Base-by-base conservation (phyloP, 768 basidiomycete genomes). In the Termitomyces sp. region DNA sequence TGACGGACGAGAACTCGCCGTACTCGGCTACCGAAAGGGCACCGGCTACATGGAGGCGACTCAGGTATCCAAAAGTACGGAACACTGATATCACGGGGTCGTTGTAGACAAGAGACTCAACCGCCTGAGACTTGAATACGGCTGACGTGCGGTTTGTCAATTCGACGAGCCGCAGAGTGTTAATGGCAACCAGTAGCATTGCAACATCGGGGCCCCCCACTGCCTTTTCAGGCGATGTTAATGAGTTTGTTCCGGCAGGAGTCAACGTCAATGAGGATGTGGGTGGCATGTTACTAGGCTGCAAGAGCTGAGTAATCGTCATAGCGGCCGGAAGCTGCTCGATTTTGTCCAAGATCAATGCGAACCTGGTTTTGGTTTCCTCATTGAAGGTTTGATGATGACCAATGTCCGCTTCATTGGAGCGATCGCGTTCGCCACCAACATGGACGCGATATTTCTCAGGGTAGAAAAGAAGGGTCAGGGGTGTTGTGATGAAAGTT, bases 131-230 rank as follows among this genome's bases (percentile, higher is more conserved):
- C 65, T 84, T 88, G 69, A 98, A 82, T 35, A 96, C 83, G 1
- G 89, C 88, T 2, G 91, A 94, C 1, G 91, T 91, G 56, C 97
- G 88, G 37, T 87, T 87, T 1, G 91, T 90, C 44, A 98, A 75
- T 67, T 98, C 94, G 62, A 98, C 83, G 8, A 98, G 79, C 19
- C 95, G 92, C 2, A 98, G 79, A 0, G 89, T 89, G 60, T 92
- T 83, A 34, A 96, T 76, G 10, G 75, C 70, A 50, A 84, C 71
- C 12, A 55, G 60, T 3, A 58, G 59, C 0, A 64, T 54, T 12
- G 50, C 52, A 3, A 58, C 30, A 14, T 55, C n/a, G 4, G 55
- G 35, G 5, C 51, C 39, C 7, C 48, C 45, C 3, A 47, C 41
- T 23, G 41, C 27, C 25, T 60, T 59, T 19, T 58, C 58, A 17